Base-by-base conservation (phyloP, 2,329 filamentous ascomycete species). In the Pseudohalonectria lignicola region DNA sequence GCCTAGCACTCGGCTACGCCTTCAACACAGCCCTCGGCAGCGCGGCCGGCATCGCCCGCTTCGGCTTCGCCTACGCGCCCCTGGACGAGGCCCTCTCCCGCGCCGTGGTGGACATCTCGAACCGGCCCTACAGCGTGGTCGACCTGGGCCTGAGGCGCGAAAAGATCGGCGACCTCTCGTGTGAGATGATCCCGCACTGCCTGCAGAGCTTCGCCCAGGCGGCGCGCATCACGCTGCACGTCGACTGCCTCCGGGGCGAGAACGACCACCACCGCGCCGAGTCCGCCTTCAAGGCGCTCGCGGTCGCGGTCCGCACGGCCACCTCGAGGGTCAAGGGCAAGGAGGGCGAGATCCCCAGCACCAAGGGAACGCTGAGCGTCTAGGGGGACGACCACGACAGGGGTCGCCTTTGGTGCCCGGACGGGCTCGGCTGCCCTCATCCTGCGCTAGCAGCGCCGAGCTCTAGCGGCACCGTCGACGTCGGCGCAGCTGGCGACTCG, bases 191-290 rank as follows among this genome's bases (percentile, higher is more conserved):
- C 31, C 88, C 90, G 33, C 92, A 98, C 67, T 94, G 88, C 49
- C 61, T 98, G 55, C 79, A 94, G 69, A 92, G 83, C 65, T 98
- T 95, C 62, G 88, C 90, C 31, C 84, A 93, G 66, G 85, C 78
- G 9, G 86, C 87, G 4, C 81, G 86, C 19, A 72, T 95, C 38
- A 98, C 92, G n/a, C 66, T 96, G 54, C 92, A 98, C 66, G 86
- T 98, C 42, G 86, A 95, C 63, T 93, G 86, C 62, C 63, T 94
- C 40, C 76, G 86, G 45, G 92, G 92, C 37, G 76, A 83, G 45
- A 98, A 96, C 62, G 92, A 96, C 63, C 92, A 96, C 62, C 92
- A 96, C 66, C 72, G 88, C 41, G 88, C 92, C 9, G 92, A 96
- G 74, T 92, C 84, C 57, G 92, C 90, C 13, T 95, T 98, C 64